Base-by-base conservation (phyloP, 768 basidiomycete species). In the Xerocomellus intermedius region DNA sequence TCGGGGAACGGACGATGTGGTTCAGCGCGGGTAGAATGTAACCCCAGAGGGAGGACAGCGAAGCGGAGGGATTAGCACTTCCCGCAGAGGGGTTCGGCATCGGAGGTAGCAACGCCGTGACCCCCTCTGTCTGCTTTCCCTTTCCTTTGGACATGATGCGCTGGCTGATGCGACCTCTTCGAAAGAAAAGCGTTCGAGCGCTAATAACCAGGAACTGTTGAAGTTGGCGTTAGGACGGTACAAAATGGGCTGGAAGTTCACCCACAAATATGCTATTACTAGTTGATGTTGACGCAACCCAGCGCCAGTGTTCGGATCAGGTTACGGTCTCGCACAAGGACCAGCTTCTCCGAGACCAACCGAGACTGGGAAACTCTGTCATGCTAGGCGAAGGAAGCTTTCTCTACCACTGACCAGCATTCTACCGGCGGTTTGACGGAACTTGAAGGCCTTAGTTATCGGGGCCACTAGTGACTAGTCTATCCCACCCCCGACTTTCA, bases 11-110 rank as follows among this genome's bases (percentile, higher is more conserved):
- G 54, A 90, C 75, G 66, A 90, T 89, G 67, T 90, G 87, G 65
- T 89, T 84, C 37, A 90, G 73, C 24, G 88, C 88, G 32, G 89
- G 89, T 48, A 83, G 75, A 30, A 90, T 71, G 70, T 89, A 90
- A 10, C 82, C 81, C 89, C 89, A 90, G 50, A 91, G 77, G 2
- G 86, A 75, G 48, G 84, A 78, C 28, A 89, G 75, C 0, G 88
- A 89, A 13, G 85, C 84, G 14, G 88, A 77, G 41, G 89, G 89
- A 68, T 89, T 86, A 28, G 86, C 82, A 63, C 86, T 87, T 28
- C 84, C 82, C 13, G 81, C 78, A 36, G 83, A 77, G 54, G 78
- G 79, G 64, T 79, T 82, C 55, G 78, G 75, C 68, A 82, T 69
- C 52, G 74, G 73, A 33, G 75, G 64, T 7, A 63, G 60, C 53